Conservation (phyloP, 2,329 filamentous ascomycete genomes). For the Curvularia lunata region DNA sequence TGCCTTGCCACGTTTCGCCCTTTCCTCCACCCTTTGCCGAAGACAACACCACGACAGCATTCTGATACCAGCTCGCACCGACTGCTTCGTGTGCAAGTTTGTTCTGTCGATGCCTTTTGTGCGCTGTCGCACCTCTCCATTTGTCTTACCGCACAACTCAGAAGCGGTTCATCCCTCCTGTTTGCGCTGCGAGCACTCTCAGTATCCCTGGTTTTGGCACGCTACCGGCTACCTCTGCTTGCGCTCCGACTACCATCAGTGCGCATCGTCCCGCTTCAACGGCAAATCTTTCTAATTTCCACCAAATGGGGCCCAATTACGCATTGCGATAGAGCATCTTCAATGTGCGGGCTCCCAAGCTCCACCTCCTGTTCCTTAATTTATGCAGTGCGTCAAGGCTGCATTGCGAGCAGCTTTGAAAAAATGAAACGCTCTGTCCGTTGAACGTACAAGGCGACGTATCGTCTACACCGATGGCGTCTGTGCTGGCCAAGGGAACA, state of each 20-base stretch:
- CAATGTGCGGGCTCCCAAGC: background rate
- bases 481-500: background rate
- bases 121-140: background rate
- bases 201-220: background rate
- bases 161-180: background rate
- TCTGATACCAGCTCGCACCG: background rate
- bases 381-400: background rate
- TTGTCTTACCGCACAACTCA: background rate
- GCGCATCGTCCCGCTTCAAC: background rate
- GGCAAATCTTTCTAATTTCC: conserved; percentile 1
- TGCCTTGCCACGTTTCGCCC: too few relatives aligned
- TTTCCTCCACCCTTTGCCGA: too few relatives aligned
- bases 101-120: background rate
- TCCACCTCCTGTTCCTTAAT: background rate
- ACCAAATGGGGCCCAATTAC: background rate
- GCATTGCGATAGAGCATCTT: background rate
- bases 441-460: background rate
- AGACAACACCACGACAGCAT: too few relatives aligned
- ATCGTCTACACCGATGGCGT: background rate
- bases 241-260: background rate
- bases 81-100: background rate
- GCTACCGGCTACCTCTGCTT: background rate
- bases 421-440: background rate
- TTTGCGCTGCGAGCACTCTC: background rate
- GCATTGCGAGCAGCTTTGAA: background rate